phyloP scores from a whole-genome alignment of 306 rosid genomes.

The Astragalus glycyphyllos region DNA sequence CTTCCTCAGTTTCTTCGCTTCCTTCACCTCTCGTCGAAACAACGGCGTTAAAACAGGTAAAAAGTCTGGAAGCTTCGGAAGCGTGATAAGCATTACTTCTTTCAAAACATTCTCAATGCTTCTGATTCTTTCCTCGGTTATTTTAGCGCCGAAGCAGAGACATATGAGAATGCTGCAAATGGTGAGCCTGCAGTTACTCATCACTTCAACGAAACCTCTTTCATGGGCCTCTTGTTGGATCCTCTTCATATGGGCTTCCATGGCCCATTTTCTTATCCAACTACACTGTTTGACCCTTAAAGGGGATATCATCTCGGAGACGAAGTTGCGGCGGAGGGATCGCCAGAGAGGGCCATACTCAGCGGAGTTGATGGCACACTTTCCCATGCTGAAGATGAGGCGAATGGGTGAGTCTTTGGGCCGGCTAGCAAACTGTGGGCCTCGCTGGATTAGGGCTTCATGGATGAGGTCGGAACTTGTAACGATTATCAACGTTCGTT shows the following conservation, averaged over 20 bases:
- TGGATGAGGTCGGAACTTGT: conserved; percentile 85
- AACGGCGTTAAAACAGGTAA: conserved; percentile 74
- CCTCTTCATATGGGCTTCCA: conserved; percentile 67
- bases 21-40: conserved; percentile 58
- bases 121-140: conserved; percentile 66
- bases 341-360: conserved; percentile 94
- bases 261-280: conserved; percentile 95
- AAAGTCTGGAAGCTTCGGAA: conserved; percentile 89
- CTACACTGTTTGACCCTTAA: conserved; percentile 76
- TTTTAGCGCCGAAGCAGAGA: conserved; percentile 81
- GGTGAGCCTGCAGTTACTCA: conserved; percentile 84
- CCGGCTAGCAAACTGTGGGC: conserved; percentile 76
- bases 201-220: conserved; percentile 62
- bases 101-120: conserved; percentile 70
- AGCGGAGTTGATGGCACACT: conserved; percentile 95
- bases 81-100: conserved; percentile 76
- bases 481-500: conserved; percentile 75
- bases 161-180: conserved; percentile 87
- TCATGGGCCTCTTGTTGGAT: conserved; percentile 53
- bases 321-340: conserved; percentile 78
- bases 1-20: conserved; percentile 64
- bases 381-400: conserved; percentile 85
- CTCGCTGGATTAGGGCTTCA: conserved; percentile 85
- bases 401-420: conserved; percentile 97
- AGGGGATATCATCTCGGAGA: conserved; percentile 79